Conservation (phyloP, 805 yeast genomes). For the Sungouiella thailandica region DNA sequence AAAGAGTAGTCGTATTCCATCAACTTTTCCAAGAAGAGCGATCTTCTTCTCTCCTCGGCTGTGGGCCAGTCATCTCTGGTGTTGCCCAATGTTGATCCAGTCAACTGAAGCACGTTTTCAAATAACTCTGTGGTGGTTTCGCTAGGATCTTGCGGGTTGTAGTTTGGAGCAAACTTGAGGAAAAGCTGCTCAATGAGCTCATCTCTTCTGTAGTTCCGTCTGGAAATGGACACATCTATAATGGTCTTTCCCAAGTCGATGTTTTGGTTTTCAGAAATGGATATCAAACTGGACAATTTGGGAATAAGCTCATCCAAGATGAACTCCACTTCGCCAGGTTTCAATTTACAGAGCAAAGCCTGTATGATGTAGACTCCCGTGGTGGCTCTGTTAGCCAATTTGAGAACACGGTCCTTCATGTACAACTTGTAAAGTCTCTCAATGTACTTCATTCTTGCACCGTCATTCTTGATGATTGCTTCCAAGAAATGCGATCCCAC, state of each 20-base stretch:
- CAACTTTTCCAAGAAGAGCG: slow-evolving; percentile 68
- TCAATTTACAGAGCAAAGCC: slow-evolving; percentile 60
- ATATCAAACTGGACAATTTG: slow-evolving; percentile 52
- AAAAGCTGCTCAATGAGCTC: slow-evolving; percentile 49
- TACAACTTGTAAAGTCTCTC: slow-evolving; percentile 66
- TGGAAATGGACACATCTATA: slow-evolving; percentile 58
- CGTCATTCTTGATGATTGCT: slow-evolving; percentile 57
- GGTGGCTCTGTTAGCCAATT: slow-evolving; percentile 74
- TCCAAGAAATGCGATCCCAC: slow-evolving; percentile 94
- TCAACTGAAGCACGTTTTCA: slow-evolving; percentile 62
- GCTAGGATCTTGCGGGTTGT: slow-evolving; percentile 19
- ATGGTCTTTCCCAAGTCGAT: slow-evolving; percentile 64
- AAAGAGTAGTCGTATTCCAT: slow-evolving; percentile 64
- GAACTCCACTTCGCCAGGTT: slow-evolving; percentile 55
- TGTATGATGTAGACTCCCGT: slow-evolving; percentile 80
- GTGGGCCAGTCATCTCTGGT: slow-evolving; percentile 90
- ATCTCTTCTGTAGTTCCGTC: slow-evolving; percentile 54
- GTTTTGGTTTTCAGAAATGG: slow-evolving; percentile 50
- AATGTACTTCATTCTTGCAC: slow-evolving; percentile 57
- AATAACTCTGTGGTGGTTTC: slow-evolving; percentile 46
- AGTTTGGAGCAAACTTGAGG: slow-evolving; percentile 38
- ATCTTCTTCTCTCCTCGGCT: slow-evolving; percentile 77
- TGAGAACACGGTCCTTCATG: slow-evolving; percentile 68
- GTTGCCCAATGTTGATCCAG: slow-evolving; percentile 72
- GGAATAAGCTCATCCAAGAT: slow-evolving; percentile 66